Percentiles rank a stretch among this genome's conserved stretches.
phyloP scores from a whole-genome alignment of 2,329 filamentous ascomycete species.

The Penicillium sp. region DNA sequence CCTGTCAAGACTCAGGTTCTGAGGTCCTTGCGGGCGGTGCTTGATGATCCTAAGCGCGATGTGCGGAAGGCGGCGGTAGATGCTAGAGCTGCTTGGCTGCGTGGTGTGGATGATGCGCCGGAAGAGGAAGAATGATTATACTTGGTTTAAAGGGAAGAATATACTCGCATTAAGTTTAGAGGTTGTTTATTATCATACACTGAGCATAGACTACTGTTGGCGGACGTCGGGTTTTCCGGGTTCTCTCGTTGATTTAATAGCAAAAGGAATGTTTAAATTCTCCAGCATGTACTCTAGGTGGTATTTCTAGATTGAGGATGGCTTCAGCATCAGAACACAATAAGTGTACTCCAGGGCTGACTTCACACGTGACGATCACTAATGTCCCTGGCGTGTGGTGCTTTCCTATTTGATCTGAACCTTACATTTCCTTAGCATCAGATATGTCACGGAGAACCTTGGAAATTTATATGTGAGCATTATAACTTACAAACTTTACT shows the following conservation, averaged over 20 bases:
- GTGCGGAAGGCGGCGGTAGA: constrained; percentile 63
- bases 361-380: background rate
- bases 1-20: constrained; percentile 58
- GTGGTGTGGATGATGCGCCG: constrained; percentile 57
- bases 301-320: background rate
- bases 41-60: constrained; percentile 63
- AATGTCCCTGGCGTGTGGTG: no score
- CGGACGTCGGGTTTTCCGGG: background rate
- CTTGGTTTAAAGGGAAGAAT: background rate
- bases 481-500: no score
- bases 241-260: background rate
- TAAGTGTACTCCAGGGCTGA: background rate
- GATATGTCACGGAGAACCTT: no score
- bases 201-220: background rate
- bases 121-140: constrained; percentile 51
- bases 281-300: background rate
- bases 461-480: no score
- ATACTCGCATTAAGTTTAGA: background rate
- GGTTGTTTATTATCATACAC: background rate
- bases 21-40: constrained; percentile 51
- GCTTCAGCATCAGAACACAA: background rate
- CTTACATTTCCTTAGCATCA: no score
- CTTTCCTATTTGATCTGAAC: no score
- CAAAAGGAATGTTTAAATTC: background rate
- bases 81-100: constrained; percentile 60